Percentiles rank a stretch among this genome's conserved stretches.
Conservation (phyloP, 2,329 filamentous ascomycete species). For the Exophiala viscosa region DNA sequence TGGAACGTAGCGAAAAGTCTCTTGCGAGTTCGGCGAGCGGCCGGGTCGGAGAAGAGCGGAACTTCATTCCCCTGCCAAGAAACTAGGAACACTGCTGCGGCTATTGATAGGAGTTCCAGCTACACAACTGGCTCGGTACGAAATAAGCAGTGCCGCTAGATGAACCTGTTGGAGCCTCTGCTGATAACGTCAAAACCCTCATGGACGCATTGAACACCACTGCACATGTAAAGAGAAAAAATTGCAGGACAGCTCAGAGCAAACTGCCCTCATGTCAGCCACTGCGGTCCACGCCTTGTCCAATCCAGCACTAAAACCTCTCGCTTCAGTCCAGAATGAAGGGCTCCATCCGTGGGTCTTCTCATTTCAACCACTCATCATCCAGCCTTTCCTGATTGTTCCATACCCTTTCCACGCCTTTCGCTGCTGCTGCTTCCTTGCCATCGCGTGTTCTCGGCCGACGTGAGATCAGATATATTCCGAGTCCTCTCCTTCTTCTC, state of each 20-base stretch:
- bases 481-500: not conserved
- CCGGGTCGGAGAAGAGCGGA: slow-evolving; percentile 8
- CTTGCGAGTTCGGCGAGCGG: too few relatives aligned
- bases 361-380: slow-evolving; percentile 2
- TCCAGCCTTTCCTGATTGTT: slow-evolving; percentile 9
- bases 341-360: not conserved
- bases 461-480: slow-evolving; percentile 5
- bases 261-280: not conserved
- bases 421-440: not conserved
- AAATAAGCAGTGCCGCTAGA: not conserved
- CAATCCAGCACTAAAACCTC: too few relatives aligned
- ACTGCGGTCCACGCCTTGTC: too few relatives aligned
- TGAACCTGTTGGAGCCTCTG: not conserved
- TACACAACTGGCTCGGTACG: not conserved
- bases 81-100: not conserved
- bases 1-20: too few relatives aligned
- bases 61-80: not conserved
- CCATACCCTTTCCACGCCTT: not conserved
- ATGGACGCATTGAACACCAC: not conserved
- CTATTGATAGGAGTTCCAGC: not conserved
- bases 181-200: slow-evolving; percentile 4
- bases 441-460: slow-evolving; percentile 2
- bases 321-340: too few relatives aligned
- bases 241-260: not conserved
- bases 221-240: not conserved